A percentile compares a stretch with the other conserved stretches of the same genome.
Conservation (phyloP, 1,284 basidiomycete genomes). For the Boletus sp. region DNA sequence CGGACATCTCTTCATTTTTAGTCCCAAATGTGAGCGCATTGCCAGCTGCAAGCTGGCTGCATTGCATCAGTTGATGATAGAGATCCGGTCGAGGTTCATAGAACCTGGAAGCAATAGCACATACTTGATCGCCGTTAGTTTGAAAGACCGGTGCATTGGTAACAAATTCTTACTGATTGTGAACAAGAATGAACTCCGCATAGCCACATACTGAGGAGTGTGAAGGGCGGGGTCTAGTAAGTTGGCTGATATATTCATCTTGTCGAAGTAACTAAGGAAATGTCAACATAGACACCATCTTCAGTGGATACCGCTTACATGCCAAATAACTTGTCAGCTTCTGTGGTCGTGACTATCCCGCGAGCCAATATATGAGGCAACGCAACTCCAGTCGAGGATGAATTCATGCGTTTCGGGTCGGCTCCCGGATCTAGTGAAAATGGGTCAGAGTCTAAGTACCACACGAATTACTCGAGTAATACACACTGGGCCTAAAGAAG, state of each 20-base stretch:
- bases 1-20: slow-evolving; percentile 73
- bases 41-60: slow-evolving; percentile 69
- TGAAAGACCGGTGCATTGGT: not conserved
- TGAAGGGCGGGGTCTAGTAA: slow-evolving; percentile 73
- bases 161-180: slow-evolving; percentile 63
- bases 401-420: slow-evolving; percentile 34
- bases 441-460: not conserved
- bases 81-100: slow-evolving; percentile 61
- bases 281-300: slow-evolving; percentile 3
- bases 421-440: slow-evolving; percentile 42
- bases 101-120: slow-evolving; percentile 73
- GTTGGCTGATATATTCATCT: slow-evolving; percentile 70
- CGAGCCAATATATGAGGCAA: slow-evolving; percentile 68
- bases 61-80: slow-evolving; percentile 64
- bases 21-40: slow-evolving; percentile 65
- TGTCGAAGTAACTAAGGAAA: slow-evolving; percentile 59
- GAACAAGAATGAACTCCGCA: slow-evolving; percentile 75
- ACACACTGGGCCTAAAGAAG: slow-evolving; percentile 63
- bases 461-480: not conserved
- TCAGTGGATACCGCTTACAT: slow-evolving; percentile 48
- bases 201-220: slow-evolving; percentile 66
- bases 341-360: slow-evolving; percentile 63
- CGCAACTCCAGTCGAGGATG: slow-evolving; percentile 39
- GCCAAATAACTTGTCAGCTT: slow-evolving; percentile 74
- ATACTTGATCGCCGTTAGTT: slow-evolving; percentile 45